Percentiles rank a stretch among this genome's conserved stretches.
These are phyloP conservation scores for Globisporangium megalacanthum DNA, from an alignment of 352 stramenopile genomes.

Conservation along the genomic window DNA sequence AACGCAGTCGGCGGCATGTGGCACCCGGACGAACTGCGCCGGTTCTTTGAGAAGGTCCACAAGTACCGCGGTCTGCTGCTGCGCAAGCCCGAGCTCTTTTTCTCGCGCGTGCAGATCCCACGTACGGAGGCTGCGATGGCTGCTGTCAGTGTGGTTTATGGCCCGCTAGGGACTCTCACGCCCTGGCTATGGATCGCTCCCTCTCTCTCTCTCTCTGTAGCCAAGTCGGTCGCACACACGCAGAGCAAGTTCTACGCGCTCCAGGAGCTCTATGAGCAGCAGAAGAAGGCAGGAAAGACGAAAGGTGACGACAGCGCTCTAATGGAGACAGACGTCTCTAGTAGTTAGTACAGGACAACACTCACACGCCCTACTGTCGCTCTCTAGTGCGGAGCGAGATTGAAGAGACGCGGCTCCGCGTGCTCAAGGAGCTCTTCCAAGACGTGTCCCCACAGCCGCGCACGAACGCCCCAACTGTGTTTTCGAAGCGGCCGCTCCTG, in stretches of 20 bases:
- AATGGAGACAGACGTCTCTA: background rate
- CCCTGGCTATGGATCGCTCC: background rate
- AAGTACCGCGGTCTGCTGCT: conserved; percentile 45
- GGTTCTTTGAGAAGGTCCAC: conserved; percentile 52
- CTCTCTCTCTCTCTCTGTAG: conserved; percentile 9
- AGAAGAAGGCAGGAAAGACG: conserved; percentile 19
- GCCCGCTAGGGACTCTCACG: background rate
- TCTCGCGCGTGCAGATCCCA: conserved; percentile 63
- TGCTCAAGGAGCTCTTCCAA: conserved; percentile 44
- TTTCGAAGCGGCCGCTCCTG: conserved; percentile 31
- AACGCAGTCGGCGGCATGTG: conserved; percentile 55
- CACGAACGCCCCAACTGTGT: conserved; percentile 16
- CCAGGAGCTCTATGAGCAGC: conserved; percentile 54
- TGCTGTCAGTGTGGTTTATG: background rate
- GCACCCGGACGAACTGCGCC: conserved; percentile 61
- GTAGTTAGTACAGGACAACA: too few species aligned
- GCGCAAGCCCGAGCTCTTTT: conserved; percentile 43
- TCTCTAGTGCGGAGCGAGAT: conserved; percentile 18
- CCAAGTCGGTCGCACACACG: conserved; percentile 54
- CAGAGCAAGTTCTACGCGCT: conserved; percentile 71
- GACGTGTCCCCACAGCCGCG: conserved; percentile 30
- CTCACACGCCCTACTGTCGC: too few species aligned
- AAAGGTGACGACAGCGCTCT: background rate
- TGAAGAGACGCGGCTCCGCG: conserved; percentile 24
- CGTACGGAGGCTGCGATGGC: conserved; percentile 21